A percentile compares a stretch with the other conserved stretches of the same genome.
Conservation (phyloP, 129 eudicot species). For the Gnaphalium uliginosum region DNA sequence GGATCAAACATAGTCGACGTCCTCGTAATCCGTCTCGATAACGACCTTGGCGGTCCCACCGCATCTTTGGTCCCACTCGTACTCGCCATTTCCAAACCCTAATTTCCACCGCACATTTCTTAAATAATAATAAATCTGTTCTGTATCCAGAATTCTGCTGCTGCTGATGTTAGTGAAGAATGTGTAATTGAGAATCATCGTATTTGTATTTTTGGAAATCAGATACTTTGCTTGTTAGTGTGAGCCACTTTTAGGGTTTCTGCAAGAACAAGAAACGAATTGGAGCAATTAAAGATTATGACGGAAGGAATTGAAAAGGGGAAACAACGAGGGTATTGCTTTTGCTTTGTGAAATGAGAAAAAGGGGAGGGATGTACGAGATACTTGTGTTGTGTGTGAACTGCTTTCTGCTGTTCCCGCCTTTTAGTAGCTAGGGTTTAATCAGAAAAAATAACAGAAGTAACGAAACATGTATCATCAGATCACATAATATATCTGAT, state of each 20-base stretch:
- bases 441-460: not conserved
- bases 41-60: slow-evolving; percentile 59
- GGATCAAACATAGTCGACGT: slow-evolving; percentile 59
- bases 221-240: slow-evolving; percentile 39
- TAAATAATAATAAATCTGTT: not conserved
- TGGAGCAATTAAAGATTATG: not conserved
- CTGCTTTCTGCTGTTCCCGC: slow-evolving; percentile 17
- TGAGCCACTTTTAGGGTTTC: slow-evolving; percentile 1
- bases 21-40: slow-evolving; percentile 53
- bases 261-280: not conserved
- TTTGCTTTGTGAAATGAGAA: slow-evolving; percentile 21
- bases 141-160: slow-evolving; percentile 10
- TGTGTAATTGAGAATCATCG: slow-evolving; percentile 19
- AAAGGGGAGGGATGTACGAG: not conserved
- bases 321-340: slow-evolving; percentile 15
- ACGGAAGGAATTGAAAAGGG: slow-evolving; percentile 27
- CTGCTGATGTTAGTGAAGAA: slow-evolving; percentile 8
- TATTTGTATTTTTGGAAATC: slow-evolving; percentile 8
- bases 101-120: slow-evolving; percentile 19
- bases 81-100: slow-evolving; percentile 72
- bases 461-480: slow-evolving; percentile 4
- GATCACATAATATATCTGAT: no score
- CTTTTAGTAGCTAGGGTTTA: not conserved
- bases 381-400: no score
- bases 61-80: slow-evolving; percentile 72